Evolutionary conservation across 495 filamentous ascomycete genomes (phyloP).

Genomic region (Penicillium parvum): DNA sequence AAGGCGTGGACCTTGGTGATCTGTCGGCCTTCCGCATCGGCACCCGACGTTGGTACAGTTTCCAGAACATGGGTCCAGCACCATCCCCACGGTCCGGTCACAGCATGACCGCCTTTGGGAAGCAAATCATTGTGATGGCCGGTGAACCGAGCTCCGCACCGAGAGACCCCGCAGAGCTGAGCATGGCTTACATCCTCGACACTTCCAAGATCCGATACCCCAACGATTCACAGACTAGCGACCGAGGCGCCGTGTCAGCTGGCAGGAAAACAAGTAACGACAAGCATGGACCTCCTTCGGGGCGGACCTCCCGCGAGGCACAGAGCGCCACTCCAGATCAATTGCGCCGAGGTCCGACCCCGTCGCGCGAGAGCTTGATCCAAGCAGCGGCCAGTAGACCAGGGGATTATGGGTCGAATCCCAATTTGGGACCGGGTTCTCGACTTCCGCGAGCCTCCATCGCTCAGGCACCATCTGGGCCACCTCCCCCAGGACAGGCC

Average conservation of each 20-base stretch:
- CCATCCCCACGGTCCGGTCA: slow-evolving; percentile 92
- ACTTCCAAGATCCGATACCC: slow-evolving; percentile 96
- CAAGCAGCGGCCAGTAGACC: slow-evolving; percentile 23
- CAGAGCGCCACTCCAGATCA: slow-evolving; percentile 54
- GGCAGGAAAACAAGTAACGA: slow-evolving; percentile 39
- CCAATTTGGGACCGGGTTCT: slow-evolving; percentile 47
- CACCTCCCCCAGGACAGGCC: slow-evolving; percentile 81
- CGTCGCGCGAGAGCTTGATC: slow-evolving; percentile 52
- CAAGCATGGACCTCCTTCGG: slow-evolving; percentile 28
- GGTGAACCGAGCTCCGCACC: slow-evolving; percentile 90
- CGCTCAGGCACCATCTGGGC: slow-evolving; percentile 69
- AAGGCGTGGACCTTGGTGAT: slow-evolving; percentile 87
- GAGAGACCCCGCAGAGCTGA: slow-evolving; percentile 74
- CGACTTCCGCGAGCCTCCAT: slow-evolving; percentile 67
- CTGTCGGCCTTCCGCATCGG: slow-evolving; percentile 92
- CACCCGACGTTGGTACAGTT: slow-evolving; percentile 93
- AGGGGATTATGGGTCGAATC: slow-evolving; percentile 26
- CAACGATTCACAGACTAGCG: slow-evolving; percentile 58
- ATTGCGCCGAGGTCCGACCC: slow-evolving; percentile 43
- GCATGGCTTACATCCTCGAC: slow-evolving; percentile 85
- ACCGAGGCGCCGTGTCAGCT: slow-evolving; percentile 22
- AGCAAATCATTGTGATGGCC: slow-evolving; percentile 85
- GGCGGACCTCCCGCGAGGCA: slow-evolving; percentile 58
- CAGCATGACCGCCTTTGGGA: slow-evolving; percentile 92
- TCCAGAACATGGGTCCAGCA: slow-evolving; percentile 98